Base-by-base conservation (phyloP, 352 stramenopile genomes). In the Thalassiosira sp. region DNA sequence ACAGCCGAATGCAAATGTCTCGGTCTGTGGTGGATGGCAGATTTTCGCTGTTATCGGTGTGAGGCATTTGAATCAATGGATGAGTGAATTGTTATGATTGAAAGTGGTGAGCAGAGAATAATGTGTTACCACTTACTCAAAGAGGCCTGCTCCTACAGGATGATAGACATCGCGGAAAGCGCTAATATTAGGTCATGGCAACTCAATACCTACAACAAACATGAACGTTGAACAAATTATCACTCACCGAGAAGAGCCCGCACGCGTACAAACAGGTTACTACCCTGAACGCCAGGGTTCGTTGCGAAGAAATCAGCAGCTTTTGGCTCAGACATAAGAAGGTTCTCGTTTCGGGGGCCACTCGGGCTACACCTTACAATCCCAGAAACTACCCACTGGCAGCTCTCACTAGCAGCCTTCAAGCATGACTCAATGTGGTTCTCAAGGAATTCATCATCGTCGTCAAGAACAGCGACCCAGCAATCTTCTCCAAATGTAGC, bases 1-100 rank as follows among this genome's bases (percentile, higher is more conserved):
- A 67, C 11, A 67, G 58, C 7, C 58, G 58, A 67, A 67, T 67
- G 40, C 58, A 67, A 3, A 67, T 13, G 31, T 67, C 58, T 28
- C 58, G 58, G 24, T 67, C 58, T 13, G 58, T 67, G 0, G 58
- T 67, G 10, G 33, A 54, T 40, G 40, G 40, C 3, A 58, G 20
- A 33, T 3, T 20, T 24, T 67, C 58, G 43, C 31, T 37, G 31
- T 37, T n/a, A n/a, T n/a, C n/a, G n/a, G n/a, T n/a, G n/a, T n/a
- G n/a, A n/a, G n/a, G n/a, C n/a, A 37, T 8, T 8, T 10, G 8
- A 37, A 37, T 37, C 31, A 37, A 37, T 3, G 8, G 31, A 37
- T 8, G 31, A 37, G 31, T 8, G 31, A 8, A 8, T 10, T 37
- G 31, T 37, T 37, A 37, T 10, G 31, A 37, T 37, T 37, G 31